Evolutionary conservation across 148 eudicot species (phyloP), one percentile per base, ranked within the genome.

Genomic region (Arbutus unedo): DNA sequence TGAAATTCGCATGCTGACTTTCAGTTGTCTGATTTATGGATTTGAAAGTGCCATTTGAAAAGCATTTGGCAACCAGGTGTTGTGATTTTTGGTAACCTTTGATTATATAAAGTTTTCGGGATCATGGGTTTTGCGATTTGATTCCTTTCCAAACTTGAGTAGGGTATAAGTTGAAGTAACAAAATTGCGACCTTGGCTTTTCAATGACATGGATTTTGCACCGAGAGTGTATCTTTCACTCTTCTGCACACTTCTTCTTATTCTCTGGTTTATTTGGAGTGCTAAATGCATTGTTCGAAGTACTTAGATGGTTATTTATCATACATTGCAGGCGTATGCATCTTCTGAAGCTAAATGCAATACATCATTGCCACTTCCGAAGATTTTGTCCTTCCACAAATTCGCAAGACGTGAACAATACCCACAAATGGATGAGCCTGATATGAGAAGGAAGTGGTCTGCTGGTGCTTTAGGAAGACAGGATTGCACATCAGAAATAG

Each of bases 371-470:
- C 97, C 89, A 82, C 90, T 93, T 86, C 99, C 99, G 16, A 97
- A 97, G 90, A 93, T 97, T 86, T 94, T 93, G 48, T 97, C 99
- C 7, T 97, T 97, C 79, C 93, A 97, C 81, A 97, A 97, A 87
- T 97, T 92, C 85, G 96, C 98, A 59, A 89, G 97, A 88, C 94
- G 98, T 81, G 99, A 92, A 82, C 94, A 94, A 43, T 87, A 87
- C 85, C 77, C 93, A 79, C 91, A 87, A 59, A 81, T 93, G 90
- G 99, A 97, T 43, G 98, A 94, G 54, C 77, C 88, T 44, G 97
- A 93, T 82, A 82, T 64, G 62, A 86, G 92, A 81, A 91, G 80
- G 88, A 89, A 86, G 78, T 90, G 93, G 92, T 83, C 97, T 75
- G 95, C 91, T 85, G 94, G 89, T 76, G 91, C 86, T 74, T 76